Percentiles rank a stretch among this genome's conserved stretches.
phyloP scores from a whole-genome alignment of 169 alveolate genomes.

The Cryptosporidium sp. region DNA sequence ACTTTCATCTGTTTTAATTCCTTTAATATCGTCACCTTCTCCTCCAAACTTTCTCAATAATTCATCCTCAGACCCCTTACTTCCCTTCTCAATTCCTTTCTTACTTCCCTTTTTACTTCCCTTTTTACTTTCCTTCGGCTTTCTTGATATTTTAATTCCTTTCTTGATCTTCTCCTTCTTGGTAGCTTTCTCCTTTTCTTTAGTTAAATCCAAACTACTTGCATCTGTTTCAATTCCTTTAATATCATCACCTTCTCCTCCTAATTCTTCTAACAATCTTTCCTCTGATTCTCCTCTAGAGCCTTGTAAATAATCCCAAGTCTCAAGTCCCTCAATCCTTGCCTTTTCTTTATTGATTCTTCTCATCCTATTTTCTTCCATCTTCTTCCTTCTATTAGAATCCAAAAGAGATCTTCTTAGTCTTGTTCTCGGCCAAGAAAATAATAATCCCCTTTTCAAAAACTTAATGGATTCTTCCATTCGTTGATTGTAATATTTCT shows the following conservation, averaged over 20 bases:
- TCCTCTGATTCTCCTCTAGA: background rate
- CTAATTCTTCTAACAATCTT: background rate
- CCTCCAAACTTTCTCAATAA: conserved; percentile 25
- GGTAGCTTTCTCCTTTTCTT: conserved; percentile 3
- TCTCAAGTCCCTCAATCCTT: background rate
- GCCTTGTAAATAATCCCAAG: background rate
- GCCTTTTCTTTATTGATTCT: background rate
- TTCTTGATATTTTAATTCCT: no score
- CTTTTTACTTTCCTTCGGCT: background rate
- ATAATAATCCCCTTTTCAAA: background rate
- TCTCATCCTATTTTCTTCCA: conserved; percentile 51
- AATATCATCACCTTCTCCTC: conserved; percentile 20
- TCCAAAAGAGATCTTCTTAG: background rate
- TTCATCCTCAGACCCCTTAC: conserved; percentile 4
- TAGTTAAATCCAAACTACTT: conserved; percentile 23
- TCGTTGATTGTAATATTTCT: background rate
- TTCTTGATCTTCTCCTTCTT: background rate
- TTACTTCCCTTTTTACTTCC: background rate
- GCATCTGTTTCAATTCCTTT: background rate
- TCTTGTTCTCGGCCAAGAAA: conserved; percentile 42
- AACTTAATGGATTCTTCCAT: background rate
- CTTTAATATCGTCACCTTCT: conserved; percentile 40
- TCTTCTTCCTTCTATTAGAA: conserved; percentile 30
- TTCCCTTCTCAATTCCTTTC: background rate
- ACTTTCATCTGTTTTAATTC: conserved; percentile 19